These are phyloP conservation scores for Candida vartiovaarae DNA, from an alignment of 805 yeast genomes.

Conservation along the genomic window DNA sequence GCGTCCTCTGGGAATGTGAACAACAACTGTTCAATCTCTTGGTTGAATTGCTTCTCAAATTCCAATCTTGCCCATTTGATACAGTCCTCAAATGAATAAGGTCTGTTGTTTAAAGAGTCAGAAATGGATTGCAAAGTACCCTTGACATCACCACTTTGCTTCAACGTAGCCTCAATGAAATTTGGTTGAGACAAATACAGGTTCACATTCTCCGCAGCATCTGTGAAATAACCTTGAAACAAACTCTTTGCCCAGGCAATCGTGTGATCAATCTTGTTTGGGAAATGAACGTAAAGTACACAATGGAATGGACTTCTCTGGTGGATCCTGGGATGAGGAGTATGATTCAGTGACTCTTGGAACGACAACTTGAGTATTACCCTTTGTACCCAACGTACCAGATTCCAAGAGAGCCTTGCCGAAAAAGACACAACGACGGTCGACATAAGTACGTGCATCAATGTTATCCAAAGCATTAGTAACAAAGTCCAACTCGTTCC, in stretches of 20 bases:
- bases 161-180: constrained; percentile 84
- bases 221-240: constrained; percentile 87
- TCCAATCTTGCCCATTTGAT: constrained; percentile 90
- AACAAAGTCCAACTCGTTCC: constrained; percentile 80
- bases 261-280: constrained; percentile 96
- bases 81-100: constrained; percentile 88
- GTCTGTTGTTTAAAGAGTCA: constrained; percentile 70
- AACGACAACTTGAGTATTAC: constrained; percentile 93
- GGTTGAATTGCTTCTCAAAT: constrained; percentile 77
- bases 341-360: constrained; percentile 94
- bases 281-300: constrained; percentile 98
- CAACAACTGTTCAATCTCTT: constrained; percentile 84
- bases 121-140: constrained; percentile 77
- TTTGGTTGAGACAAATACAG: constrained; percentile 85
- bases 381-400: constrained; percentile 97
- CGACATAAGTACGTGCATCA: constrained; percentile 97
- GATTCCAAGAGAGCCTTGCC: constrained; percentile 88
- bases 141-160: constrained; percentile 88
- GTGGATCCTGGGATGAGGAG: constrained; percentile 96
- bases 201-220: constrained; percentile 91
- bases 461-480: constrained; percentile 96
- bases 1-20: constrained; percentile 96
- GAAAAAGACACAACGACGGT: constrained; percentile 91
- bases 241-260: constrained; percentile 98
- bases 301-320: constrained; percentile 94